Evolutionary conservation across 140 eudicot species (phyloP).

Genomic region (Anethum foeniculum): DNA sequence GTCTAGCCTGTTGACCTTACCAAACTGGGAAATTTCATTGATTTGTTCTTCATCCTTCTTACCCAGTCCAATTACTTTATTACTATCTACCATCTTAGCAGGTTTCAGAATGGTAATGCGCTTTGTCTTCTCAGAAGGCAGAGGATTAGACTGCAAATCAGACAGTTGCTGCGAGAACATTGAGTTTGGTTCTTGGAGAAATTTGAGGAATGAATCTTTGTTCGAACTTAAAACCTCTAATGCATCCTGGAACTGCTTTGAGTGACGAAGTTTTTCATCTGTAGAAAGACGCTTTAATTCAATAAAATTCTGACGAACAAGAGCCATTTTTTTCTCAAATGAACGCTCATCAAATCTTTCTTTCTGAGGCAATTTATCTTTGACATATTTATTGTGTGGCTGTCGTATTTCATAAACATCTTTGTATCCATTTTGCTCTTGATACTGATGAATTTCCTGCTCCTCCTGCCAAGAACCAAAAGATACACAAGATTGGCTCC

Average conservation of each 20-base stretch:
- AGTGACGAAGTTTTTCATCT: conserved; percentile 72
- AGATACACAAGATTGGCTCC: conserved; percentile 39
- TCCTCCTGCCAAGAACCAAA: conserved; percentile 40
- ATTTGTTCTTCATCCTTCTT: conserved; percentile 36
- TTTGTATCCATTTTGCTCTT: conserved; percentile 48
- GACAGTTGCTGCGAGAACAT: conserved; percentile 54
- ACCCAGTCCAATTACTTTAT: conserved; percentile 27
- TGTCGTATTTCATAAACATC: conserved; percentile 69
- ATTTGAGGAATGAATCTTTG: conserved; percentile 65
- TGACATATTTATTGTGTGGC: conserved; percentile 29
- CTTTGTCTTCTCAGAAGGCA: conserved; percentile 69
- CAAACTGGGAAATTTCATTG: conserved; percentile 21
- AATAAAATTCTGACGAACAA: conserved; percentile 75
- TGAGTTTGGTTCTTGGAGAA: conserved; percentile 79
- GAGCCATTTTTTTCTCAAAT: conserved; percentile 62
- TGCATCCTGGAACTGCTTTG: conserved; percentile 87
- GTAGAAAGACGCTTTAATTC: conserved; percentile 82
- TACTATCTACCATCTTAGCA: conserved; percentile 47
- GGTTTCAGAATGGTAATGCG: conserved; percentile 91
- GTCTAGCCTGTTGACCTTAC: conserved; percentile 33
- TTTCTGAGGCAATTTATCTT: conserved; percentile 40
- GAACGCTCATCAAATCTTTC: conserved; percentile 39
- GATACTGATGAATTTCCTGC: conserved; percentile 32
- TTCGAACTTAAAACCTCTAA: conserved; percentile 77
- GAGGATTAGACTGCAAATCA: conserved; percentile 38